phyloP scores from a whole-genome alignment of 2,329 filamentous ascomycete species.

The Blastomyces gilchristii region DNA sequence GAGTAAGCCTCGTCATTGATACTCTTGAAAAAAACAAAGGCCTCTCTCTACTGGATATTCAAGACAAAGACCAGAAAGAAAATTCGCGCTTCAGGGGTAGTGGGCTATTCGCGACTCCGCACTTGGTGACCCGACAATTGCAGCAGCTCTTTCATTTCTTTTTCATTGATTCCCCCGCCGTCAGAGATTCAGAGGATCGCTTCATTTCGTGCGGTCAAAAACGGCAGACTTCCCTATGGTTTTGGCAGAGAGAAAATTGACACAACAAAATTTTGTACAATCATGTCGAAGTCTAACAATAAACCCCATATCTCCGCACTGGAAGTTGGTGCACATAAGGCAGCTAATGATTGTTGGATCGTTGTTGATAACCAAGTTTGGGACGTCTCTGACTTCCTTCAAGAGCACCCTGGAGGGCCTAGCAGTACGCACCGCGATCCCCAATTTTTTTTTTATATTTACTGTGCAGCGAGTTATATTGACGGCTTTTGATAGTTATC shows the following conservation, averaged over 20 bases:
- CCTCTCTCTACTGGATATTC: background rate
- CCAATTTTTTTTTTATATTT: background rate
- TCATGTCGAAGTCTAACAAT: constrained; percentile 17
- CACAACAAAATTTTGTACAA: background rate
- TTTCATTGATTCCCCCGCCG: background rate
- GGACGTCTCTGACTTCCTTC: constrained; percentile 56
- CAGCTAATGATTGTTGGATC: constrained; percentile 50
- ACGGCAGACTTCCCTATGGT: background rate
- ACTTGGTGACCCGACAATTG: background rate
- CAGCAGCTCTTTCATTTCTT: background rate
- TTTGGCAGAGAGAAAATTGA: background rate
- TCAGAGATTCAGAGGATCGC: background rate
- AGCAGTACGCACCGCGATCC: constrained; percentile 23
- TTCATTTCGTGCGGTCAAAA: background rate
- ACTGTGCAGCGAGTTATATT: background rate
- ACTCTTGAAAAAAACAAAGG: background rate
- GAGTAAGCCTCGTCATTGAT: background rate
- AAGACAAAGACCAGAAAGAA: background rate
- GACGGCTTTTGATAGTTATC: constrained; percentile 27
- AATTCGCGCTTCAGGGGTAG: background rate
- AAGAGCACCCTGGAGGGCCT: constrained; percentile 52
- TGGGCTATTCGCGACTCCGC: background rate
- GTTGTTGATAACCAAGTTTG: constrained; percentile 58
- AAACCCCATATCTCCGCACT: constrained; percentile 30
- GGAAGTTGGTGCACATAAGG: constrained; percentile 43